Base-by-base conservation (phyloP, 2,329 filamentous ascomycete species). In the Apiospora saccharicola region DNA sequence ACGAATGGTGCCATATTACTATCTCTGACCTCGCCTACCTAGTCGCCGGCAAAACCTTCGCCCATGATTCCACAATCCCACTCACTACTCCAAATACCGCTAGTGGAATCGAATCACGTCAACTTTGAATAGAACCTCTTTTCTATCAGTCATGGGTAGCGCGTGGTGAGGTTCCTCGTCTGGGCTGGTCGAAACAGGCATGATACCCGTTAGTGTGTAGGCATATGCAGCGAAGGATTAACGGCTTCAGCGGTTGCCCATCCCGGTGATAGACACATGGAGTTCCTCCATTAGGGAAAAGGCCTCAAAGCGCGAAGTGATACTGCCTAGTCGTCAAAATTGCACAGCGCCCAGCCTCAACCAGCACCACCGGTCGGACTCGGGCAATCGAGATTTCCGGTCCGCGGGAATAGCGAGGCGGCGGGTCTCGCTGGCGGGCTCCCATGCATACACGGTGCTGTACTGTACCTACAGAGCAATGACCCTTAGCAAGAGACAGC, bases 401-500 rank as follows among this genome's bases (percentile, higher is more conserved):
- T 7, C 22, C 4, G 57, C 57, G 34, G 57, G 57, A 64, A 64
- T 41, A 24, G 34, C 57, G 19, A 64, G 3, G 57, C 57, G 57
- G 57, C 57, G 57, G 57, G 22, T 64, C 34, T 37, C 57, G 57
- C 57, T n/a, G 57, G 22, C 22, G 57, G 57, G 41, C 34, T 41
- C n/a, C 57, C 19, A 37, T 64, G 57, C 57, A 41, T 64, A 14
- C 19, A n/a, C 26, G 4, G 26, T 30, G 26, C 26, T 26, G 26
- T 64, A 10, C 26, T 26, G 26, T 64, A 10, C 34, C 8, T 61
- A 37, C 30, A 41, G 37, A 41, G 37, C 37, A 22, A 61, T 22
- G 34, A 64, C 57, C 57, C 57, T 64, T 64, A 64, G n/a, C 57
- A 64, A 64, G 57, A 64, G 57, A 64, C 57, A 64, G 34, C 34